Base-by-base conservation (phyloP, 2,329 filamentous ascomycete genomes). In the Diaporthe longicolla region DNA sequence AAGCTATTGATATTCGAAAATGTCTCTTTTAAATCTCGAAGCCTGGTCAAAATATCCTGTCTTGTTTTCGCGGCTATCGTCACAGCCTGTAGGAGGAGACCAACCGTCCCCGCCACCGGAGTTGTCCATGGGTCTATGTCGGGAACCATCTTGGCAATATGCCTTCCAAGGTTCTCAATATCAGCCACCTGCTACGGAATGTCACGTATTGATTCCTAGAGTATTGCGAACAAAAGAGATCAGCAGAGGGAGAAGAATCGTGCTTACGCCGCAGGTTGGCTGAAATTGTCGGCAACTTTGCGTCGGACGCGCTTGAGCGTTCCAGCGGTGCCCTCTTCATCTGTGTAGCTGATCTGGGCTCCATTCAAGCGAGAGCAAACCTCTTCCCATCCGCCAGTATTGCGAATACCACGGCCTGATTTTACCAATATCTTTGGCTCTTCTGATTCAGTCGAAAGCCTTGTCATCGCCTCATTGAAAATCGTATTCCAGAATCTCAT, bases 71-170 rank as follows among this genome's bases (percentile, higher is more conserved):
- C 43, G 0, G 61, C 61, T 2, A 21, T 15, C n/a, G 7, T 29
- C 29, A 65, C 5, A 0, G 43, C 61, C 17, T 50, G 43, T 2
- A 65, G 19, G 1, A 50, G 59, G 11, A 65, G 26, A 15, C 59
- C 43, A 2, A 65, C 0, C 0, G 59, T 65, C 13, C 59, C 59
- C 2, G 1, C 59, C 1, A 65, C 59, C 2, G 59, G 59, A 35
- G 59, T 65, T 3, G 40, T 29, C 59, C 59, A 48, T 7, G 59
- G 40, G 17, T 65, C 40, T 32, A 65, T 21, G 2, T 65, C 59
- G 29, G 59, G 59, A 0, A 63, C 40, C 37, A 63, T 48, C 15
- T 63, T 63, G 3, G 59, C 17, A 0, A 63, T 15, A 4, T 63
- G 59, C 37, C 37, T 37, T 37, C 8, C n/a, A n/a, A n/a, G n/a